Evolutionary conservation across 306 rosid species (phyloP).

Genomic region (Lagenaria siceraria): DNA sequence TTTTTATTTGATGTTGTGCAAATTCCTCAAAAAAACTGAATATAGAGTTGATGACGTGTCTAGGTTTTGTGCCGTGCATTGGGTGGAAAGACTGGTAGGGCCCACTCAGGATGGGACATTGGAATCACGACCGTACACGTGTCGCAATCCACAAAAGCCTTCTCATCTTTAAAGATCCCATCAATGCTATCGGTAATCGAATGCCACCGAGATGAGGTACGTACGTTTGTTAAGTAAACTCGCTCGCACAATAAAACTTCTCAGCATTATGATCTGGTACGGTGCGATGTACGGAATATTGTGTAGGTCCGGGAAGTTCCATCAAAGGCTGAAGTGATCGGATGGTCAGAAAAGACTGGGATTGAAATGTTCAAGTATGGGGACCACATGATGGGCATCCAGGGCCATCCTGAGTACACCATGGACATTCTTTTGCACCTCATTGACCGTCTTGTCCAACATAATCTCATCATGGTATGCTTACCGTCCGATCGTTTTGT

Average conservation of each 20-base stretch:
- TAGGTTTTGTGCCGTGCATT: conserved; percentile 68
- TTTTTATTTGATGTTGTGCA: background rate
- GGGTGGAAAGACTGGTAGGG: conserved; percentile 74
- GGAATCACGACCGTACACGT: conserved; percentile 46
- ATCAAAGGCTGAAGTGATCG: conserved; percentile 58
- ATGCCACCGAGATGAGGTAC: conserved; percentile 80
- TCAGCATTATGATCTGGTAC: background rate
- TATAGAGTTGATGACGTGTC: background rate
- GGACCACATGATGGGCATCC: conserved; percentile 78
- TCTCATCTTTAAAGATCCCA: conserved; percentile 43
- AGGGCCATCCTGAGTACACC: conserved; percentile 94
- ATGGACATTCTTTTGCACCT: conserved; percentile 57
- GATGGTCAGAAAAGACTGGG: conserved; percentile 71
- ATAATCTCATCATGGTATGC: conserved; percentile 32
- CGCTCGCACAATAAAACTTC: background rate
- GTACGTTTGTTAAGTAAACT: background rate
- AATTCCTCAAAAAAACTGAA: background rate
- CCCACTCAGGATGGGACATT: conserved; percentile 76
- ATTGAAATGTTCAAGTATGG: conserved; percentile 65
- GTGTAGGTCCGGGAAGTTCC: conserved; percentile 61
- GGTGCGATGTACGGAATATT: background rate
- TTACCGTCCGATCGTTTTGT: background rate
- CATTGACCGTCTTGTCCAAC: conserved; percentile 51
- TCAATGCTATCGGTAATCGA: conserved; percentile 43
- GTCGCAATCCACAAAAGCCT: conserved; percentile 30